phyloP scores from a whole-genome alignment of 495 filamentous ascomycete genomes.

The Xylaria scruposa region DNA sequence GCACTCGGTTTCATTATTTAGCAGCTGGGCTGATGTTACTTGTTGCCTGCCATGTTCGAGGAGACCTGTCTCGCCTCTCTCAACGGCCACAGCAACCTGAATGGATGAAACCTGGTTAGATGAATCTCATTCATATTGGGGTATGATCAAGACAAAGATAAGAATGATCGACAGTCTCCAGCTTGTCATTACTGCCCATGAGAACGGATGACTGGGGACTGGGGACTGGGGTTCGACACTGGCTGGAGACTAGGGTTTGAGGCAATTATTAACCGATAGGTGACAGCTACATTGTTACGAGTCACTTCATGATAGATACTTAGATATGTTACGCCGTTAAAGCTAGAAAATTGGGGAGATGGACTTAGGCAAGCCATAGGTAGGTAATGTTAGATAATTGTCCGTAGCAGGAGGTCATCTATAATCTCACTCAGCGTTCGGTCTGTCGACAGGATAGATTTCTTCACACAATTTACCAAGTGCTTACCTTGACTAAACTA shows the following conservation, averaged over 20 bases:
- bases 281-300: slow-evolving; percentile 6
- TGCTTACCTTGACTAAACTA: neutral
- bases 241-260: slow-evolving; percentile 12
- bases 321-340: neutral
- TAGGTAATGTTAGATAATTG: neutral
- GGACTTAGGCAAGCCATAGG: neutral
- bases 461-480: neutral
- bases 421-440: neutral
- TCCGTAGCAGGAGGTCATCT: neutral
- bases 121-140: slow-evolving; percentile 4
- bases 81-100: neutral
- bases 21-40: slow-evolving; percentile 7
- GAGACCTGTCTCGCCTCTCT: neutral
- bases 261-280: slow-evolving; percentile 25
- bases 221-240: neutral
- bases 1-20: slow-evolving; percentile 10
- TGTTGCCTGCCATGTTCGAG: slow-evolving; percentile 2
- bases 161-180: slow-evolving; percentile 8
- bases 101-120: slow-evolving; percentile 9
- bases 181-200: slow-evolving; percentile 12
- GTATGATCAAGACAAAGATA: slow-evolving; percentile 5
- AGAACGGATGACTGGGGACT: neutral
- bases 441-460: neutral
- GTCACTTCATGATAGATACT: neutral
- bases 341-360: neutral